A percentile compares a stretch with the other conserved stretches of the same genome.
These are phyloP conservation scores for Leucaena leucocephala DNA, from an alignment of 306 rosid genomes.

Conservation along the genomic window DNA sequence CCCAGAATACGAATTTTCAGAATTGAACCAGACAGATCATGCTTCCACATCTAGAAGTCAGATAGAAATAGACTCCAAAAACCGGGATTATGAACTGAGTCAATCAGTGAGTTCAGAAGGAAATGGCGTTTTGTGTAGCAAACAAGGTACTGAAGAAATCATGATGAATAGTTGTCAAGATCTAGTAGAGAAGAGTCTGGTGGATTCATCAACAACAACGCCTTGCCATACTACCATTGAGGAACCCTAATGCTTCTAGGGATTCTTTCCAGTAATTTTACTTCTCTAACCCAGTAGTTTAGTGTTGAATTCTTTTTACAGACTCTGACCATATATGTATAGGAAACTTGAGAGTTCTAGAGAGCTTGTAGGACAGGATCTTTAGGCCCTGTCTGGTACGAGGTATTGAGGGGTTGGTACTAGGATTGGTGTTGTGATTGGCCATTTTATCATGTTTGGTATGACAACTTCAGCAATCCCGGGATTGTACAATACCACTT, in stretches of 20 bases:
- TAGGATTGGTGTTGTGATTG: too few relatives aligned
- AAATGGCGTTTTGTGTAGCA: constrained; percentile 57
- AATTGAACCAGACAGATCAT: constrained; percentile 48
- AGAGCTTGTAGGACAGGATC: constrained; percentile 32
- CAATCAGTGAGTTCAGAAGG: constrained; percentile 49
- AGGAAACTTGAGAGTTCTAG: constrained; percentile 36
- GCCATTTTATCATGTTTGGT: too few relatives aligned
- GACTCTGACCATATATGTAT: constrained; percentile 45
- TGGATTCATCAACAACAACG: constrained; percentile 36
- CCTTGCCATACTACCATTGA: constrained; percentile 39
- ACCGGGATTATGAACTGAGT: constrained; percentile 42
- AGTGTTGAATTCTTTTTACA: constrained; percentile 33
- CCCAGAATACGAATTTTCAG: constrained; percentile 43
- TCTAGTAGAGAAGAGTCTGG: constrained; percentile 26
- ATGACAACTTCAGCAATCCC: too few relatives aligned
- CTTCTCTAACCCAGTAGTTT: constrained; percentile 43
- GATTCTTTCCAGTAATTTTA: constrained; percentile 37
- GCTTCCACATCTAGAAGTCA: constrained; percentile 42
- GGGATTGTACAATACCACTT: too few relatives aligned
- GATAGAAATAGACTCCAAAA: constrained; percentile 43
- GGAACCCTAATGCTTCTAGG: constrained; percentile 39
- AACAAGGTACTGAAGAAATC: constrained; percentile 50
- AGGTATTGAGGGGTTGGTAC: too few relatives aligned
- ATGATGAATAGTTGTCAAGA: constrained; percentile 34
- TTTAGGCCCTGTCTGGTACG: neutral